Percentiles rank a stretch among this genome's conserved stretches.
Conservation (phyloP, 495 filamentous ascomycete species). For the Apiosordaria backusii region DNA sequence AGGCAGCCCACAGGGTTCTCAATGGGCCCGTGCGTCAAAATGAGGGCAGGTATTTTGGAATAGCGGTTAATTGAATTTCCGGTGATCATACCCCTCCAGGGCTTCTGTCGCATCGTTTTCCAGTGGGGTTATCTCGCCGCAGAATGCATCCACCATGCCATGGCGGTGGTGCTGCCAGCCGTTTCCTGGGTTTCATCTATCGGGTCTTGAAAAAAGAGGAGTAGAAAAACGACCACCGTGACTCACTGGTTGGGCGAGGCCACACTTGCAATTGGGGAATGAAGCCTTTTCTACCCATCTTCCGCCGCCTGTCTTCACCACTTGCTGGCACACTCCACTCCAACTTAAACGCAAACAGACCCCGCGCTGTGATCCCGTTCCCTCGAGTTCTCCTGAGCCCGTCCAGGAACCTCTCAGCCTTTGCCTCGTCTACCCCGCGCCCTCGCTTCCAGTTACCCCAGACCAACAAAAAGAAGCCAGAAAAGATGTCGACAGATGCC, state of each 20-base stretch:
- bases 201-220: conserved; percentile 16
- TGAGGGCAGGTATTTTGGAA: background rate
- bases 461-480: conserved; percentile 37
- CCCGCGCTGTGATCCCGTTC: conserved; percentile 9
- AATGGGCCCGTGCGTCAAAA: conserved; percentile 12
- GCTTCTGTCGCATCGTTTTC: background rate
- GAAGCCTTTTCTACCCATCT: conserved; percentile 7
- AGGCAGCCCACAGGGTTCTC: conserved; percentile 5
- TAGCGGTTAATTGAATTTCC: conserved; percentile 29
- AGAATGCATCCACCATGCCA: background rate
- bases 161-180: conserved; percentile 12
- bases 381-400: conserved; percentile 18
- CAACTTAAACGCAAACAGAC: conserved; percentile 9
- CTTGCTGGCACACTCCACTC: conserved; percentile 25
- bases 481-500: conserved; percentile 42
- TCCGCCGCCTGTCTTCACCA: conserved; percentile 22
- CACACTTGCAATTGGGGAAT: background rate
- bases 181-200: conserved; percentile 13
- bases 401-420: conserved; percentile 8
- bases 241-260: background rate
- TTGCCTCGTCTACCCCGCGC: conserved; percentile 23
- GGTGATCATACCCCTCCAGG: background rate
- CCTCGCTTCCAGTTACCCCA: conserved; percentile 6
- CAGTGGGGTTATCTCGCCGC: background rate
- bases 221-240: conserved; percentile 10